A percentile compares a stretch with the other conserved stretches of the same genome.
These are phyloP conservation scores for Rhodofomes roseus DNA, from an alignment of 1,284 basidiomycete species.

Conservation along the genomic window DNA sequence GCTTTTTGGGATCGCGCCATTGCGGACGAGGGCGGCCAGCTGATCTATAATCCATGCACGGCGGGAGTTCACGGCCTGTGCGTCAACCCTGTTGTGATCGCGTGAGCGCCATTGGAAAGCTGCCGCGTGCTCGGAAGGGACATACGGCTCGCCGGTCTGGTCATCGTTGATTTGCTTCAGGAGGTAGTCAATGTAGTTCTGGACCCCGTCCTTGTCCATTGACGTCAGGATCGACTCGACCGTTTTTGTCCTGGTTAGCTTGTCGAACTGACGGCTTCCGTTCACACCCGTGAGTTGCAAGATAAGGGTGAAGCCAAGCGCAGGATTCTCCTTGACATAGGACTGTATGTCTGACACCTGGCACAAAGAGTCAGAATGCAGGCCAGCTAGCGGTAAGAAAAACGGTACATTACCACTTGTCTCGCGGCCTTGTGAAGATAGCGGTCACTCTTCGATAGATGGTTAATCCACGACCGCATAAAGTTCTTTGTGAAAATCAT, in stretches of 20 bases:
- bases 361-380: neutral
- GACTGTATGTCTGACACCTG: slow-evolving; percentile 75
- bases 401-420: slow-evolving; percentile 56
- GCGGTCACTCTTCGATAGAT: slow-evolving; percentile 84
- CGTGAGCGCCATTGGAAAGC: neutral
- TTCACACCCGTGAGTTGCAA: slow-evolving; percentile 85
- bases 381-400: slow-evolving; percentile 1
- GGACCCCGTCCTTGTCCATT: slow-evolving; percentile 75
- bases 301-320: slow-evolving; percentile 82
- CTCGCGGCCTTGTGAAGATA: slow-evolving; percentile 87
- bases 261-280: slow-evolving; percentile 89
- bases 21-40: slow-evolving; percentile 75
- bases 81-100: slow-evolving; percentile 37
- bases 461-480: slow-evolving; percentile 96
- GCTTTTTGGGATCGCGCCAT: slow-evolving; percentile 76
- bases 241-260: slow-evolving; percentile 90
- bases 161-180: slow-evolving; percentile 58
- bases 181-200: slow-evolving; percentile 75
- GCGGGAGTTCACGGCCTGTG: slow-evolving; percentile 47
- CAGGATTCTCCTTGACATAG: slow-evolving; percentile 74
- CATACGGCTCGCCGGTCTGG: slow-evolving; percentile 40
- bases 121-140: slow-evolving; percentile 5
- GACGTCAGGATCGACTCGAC: slow-evolving; percentile 82
- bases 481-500: slow-evolving; percentile 94
- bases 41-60: slow-evolving; percentile 89